These are phyloP conservation scores for Rubus idaeus DNA, from an alignment of 306 rosid species.

Conservation along the genomic window DNA sequence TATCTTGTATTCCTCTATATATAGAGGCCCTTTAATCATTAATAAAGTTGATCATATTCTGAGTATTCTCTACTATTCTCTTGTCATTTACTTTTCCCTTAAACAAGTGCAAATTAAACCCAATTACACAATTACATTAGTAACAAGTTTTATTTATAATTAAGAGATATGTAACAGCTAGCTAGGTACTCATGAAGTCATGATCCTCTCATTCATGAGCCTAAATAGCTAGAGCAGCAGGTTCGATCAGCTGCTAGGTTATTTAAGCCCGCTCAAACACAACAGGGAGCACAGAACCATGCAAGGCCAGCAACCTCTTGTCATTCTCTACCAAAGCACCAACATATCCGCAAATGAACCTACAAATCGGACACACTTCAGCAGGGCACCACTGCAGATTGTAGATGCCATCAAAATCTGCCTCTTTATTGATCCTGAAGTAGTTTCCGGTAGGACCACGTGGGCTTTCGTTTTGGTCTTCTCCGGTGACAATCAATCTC, in stretches of 20 bases:
- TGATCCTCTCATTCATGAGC: no score
- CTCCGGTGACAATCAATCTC: constrained; percentile 36
- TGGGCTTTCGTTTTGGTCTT: not conserved
- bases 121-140: no score
- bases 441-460: not conserved
- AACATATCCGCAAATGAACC: constrained; percentile 34
- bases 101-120: no score
- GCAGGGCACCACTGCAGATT: constrained; percentile 52
- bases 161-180: no score
- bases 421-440: constrained; percentile 29
- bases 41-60: no score
- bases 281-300: constrained; percentile 39
- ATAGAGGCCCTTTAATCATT: no score
- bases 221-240: no score
- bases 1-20: no score
- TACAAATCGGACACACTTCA: constrained; percentile 48
- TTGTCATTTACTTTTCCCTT: no score
- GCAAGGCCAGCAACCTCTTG: constrained; percentile 52
- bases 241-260: no score
- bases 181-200: no score
- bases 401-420: constrained; percentile 16
- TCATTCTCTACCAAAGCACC: constrained; percentile 47
- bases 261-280: constrained; percentile 28
- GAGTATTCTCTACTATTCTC: no score
- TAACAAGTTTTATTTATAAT: not conserved